phyloP scores from a whole-genome alignment of 129 eudicot genomes.

The Ambrosia trifida region DNA sequence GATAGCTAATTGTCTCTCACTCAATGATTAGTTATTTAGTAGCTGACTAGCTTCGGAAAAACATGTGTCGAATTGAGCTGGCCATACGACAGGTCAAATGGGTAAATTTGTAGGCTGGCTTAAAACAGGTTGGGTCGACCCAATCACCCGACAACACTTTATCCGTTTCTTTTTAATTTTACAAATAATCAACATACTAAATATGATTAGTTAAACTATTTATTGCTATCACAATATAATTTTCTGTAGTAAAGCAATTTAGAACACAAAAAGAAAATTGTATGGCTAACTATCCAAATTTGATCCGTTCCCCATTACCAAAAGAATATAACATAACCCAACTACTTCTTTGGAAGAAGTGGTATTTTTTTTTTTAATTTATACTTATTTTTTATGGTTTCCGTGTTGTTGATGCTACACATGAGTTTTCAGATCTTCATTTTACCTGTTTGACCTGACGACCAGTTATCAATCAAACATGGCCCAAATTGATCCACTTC shows the following conservation, averaged over 20 bases:
- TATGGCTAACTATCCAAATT: not conserved
- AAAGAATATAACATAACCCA: not conserved
- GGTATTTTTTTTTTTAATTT: too few species aligned
- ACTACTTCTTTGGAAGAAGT: not conserved
- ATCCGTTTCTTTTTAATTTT: not conserved
- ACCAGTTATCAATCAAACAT: not conserved
- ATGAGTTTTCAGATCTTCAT: slow-evolving; percentile 5
- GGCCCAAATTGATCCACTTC: not conserved
- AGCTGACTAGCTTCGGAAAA: not conserved
- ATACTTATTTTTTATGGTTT: not conserved
- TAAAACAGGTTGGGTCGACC: slow-evolving; percentile 2
- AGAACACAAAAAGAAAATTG: too few species aligned
- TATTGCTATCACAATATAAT: not conserved
- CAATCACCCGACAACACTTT: not conserved
- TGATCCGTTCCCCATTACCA: not conserved
- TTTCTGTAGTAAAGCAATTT: not conserved
- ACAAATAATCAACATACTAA: not conserved
- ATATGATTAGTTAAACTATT: not conserved
- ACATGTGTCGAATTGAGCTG: not conserved
- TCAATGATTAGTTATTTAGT: not conserved
- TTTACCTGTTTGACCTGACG: not conserved
- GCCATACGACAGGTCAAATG: not conserved
- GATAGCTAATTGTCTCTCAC: not conserved
- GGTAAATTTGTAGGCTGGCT: slow-evolving; percentile 2
- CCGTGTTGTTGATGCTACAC: slow-evolving; percentile 9